These are phyloP conservation scores for Quercus glauca DNA, from an alignment of 306 rosid genomes.

Conservation along the genomic window DNA sequence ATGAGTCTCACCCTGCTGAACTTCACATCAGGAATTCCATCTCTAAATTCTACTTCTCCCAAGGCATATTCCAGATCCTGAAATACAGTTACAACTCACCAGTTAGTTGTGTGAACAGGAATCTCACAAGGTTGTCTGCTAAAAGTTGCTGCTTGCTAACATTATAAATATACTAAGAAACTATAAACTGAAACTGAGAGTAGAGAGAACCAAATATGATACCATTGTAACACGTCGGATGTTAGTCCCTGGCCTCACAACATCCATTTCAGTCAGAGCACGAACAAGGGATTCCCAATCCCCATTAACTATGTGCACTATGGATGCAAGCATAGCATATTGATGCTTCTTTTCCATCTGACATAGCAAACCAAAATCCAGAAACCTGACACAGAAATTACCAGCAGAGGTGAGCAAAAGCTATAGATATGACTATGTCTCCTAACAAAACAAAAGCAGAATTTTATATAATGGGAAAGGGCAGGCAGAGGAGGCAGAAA, in stretches of 20 bases:
- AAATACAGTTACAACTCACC: constrained; percentile 25
- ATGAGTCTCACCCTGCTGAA: constrained; percentile 82
- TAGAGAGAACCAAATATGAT: constrained; percentile 25
- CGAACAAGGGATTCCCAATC: constrained; percentile 90
- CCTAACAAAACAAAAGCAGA: constrained; percentile 11
- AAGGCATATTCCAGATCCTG: constrained; percentile 92
- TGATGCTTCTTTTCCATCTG: constrained; percentile 95
- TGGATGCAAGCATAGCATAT: constrained; percentile 92
- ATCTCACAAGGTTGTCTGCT: constrained; percentile 7
- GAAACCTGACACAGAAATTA: constrained; percentile 55
- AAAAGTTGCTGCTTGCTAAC: not conserved
- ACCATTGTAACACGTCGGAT: constrained; percentile 73
- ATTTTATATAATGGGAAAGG: constrained; percentile 10
- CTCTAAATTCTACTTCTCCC: constrained; percentile 82
- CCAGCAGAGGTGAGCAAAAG: constrained; percentile 4
- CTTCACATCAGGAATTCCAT: constrained; percentile 92
- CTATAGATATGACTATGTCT: not conserved
- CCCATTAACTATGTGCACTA: constrained; percentile 93
- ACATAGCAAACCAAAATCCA: constrained; percentile 97
- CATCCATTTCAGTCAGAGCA: constrained; percentile 79
- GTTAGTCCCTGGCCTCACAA: constrained; percentile 83
- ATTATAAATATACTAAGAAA: not conserved
- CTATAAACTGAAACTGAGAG: constrained; percentile 14
- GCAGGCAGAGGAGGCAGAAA: constrained; percentile 11
- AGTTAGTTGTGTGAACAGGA: constrained; percentile 10